Base-by-base conservation (phyloP, 768 basidiomycete species). In the Candolleomyces aberdarensis region DNA sequence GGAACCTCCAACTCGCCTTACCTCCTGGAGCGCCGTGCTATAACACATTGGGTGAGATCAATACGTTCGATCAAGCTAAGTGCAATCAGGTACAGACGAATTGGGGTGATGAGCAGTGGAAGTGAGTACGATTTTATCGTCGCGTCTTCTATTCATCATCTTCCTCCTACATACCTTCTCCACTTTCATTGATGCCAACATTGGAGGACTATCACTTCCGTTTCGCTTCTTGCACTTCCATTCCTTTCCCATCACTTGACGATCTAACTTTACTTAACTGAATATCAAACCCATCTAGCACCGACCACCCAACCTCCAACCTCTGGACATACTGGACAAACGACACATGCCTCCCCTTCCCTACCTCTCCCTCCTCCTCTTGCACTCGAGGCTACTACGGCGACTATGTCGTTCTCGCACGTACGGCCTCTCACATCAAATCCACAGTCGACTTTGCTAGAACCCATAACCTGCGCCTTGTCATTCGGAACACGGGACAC, bases 401-500 rank as follows among this genome's bases (percentile, higher is more conserved):
- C 3, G 50, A 66, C 57, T 70, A 67, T 46, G 63, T 66, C 2
- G 59, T 70, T 19, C 51, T 66, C 26, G 67, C 65, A 26, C 26
- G 26, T 15, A 64, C 63, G 3, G 62, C 53, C 3, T 57, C 53
- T 14, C 65, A 70, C 41, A 57, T 61, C 55, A 65, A 66, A 36
- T 58, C 63, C 47, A 64, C 67, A n/a, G 54, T 70, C 22, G 64
- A 61, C 31, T 70, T 70, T 47, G 64, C 69, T 5, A 56, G 61
- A 26, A 41, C 63, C 11, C 53, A 65, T 43, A 67, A 70, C 49
- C 50, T 70, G 26, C 57, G 69, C 8, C 65, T 70, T 26, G 62
- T 70, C 14, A 62, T 70, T 14, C 65, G 67, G 29, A 70, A 68
- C 43, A 67, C 66, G 1, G 68, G 68, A 13, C 68, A 69, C 43